Evolutionary conservation across 768 basidiomycete species (phyloP), one percentile per base, ranked within the genome.

Genomic region (Boletellus ananas): DNA sequence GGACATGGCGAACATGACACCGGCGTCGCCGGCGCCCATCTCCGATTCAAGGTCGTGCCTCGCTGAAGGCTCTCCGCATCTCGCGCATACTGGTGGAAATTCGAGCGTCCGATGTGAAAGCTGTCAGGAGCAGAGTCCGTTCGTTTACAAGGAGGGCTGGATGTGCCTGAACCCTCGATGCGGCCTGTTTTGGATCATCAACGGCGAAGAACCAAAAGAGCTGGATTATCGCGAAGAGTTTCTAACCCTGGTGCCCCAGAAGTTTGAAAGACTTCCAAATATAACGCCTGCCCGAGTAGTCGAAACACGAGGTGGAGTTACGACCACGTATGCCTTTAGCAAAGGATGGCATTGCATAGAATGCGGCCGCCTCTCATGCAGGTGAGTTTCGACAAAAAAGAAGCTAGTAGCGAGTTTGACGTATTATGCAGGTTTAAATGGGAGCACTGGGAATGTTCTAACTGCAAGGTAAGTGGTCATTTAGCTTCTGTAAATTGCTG

Each of bases 291-390:
- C 59, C 11, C 74, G 68, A 6, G 65, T 65, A 5, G 52, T 61
- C 11, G 46, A 58, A 39, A 41, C 63, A 8, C 44, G 53, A 12
- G 52, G 68, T 38, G 72, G 70, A 2, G 65, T 79, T 29, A 75
- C 74, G 10, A 86, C 83, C 4, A 71, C 73, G 3, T 79, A 79
- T 52, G 70, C 73, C 5, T 84, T 78, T 55, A 80, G 75, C 14
- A 78, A 79, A 57, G 89, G 89, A 1, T 82, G 81, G 72, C 84
- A 87, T 60, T 92, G 90, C 61, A 54, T 47, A 16, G 50, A 63
- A 8, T 92, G 90, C 58, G 89, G 90, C 25, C 77, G 87, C 21
- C 66, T 91, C 35, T 87, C 87, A 9, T 82, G 80, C 70, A 78
- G 88, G 88, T 89, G 51, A 75, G 58, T 39, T 44, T 27, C 16